phyloP scores from a whole-genome alignment of 169 alveolate species.

The Babesia bigemina region DNA sequence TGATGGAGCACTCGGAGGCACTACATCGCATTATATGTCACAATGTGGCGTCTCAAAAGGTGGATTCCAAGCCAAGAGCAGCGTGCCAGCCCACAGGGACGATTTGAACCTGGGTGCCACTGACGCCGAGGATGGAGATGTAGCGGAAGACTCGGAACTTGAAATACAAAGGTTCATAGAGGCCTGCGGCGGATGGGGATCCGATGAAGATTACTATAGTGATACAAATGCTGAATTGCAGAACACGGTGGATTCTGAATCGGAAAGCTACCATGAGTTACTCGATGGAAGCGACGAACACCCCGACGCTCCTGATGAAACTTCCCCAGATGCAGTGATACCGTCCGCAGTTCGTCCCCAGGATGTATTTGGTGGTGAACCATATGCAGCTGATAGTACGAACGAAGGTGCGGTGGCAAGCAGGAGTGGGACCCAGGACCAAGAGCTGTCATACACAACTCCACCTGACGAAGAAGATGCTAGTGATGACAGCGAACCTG shows the following conservation, averaged over 20 bases:
- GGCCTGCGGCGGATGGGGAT: slow-evolving; percentile 10
- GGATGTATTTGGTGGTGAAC: background rate
- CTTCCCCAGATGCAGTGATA: no score
- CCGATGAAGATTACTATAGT: background rate
- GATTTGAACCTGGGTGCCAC: background rate
- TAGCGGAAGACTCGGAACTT: slow-evolving; percentile 8
- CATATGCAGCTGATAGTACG: no score
- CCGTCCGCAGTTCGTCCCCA: no score
- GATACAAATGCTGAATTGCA: no score
- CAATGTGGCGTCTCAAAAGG: background rate
- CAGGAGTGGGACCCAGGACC: no score
- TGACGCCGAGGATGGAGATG: background rate
- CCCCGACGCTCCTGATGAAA: background rate
- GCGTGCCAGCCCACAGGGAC: background rate
- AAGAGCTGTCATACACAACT: background rate
- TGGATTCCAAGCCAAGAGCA: background rate
- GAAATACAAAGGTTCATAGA: slow-evolving; percentile 17
- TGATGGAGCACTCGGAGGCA: background rate
- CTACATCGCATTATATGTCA: background rate
- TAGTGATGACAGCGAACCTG: background rate
- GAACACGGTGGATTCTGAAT: no score
- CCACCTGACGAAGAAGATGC: slow-evolving; percentile 16
- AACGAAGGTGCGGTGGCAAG: no score
- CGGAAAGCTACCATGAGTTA: background rate
- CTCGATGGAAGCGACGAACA: background rate